A percentile compares a stretch with the other conserved stretches of the same genome.
Conservation (phyloP, 208 protist genomes). For the Trypanosoma platydactyli region DNA sequence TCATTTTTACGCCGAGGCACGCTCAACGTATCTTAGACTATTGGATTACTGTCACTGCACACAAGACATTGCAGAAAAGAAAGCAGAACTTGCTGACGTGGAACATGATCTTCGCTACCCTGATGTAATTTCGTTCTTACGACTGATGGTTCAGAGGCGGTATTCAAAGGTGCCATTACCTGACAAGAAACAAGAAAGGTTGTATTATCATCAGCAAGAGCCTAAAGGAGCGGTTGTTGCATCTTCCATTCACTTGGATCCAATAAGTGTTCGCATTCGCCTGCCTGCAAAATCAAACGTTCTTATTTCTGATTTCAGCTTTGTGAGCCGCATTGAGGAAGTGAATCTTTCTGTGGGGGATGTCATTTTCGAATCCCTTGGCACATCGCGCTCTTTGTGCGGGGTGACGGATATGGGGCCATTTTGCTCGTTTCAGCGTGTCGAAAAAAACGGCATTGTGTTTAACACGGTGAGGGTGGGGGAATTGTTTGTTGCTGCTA, state of each 20-base stretch:
- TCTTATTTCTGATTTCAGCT: slow-evolving; percentile 10
- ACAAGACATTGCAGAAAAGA: slow-evolving; percentile 39
- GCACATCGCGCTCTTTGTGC: slow-evolving; percentile 8
- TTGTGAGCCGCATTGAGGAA: slow-evolving; percentile 27
- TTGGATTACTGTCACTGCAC: slow-evolving; percentile 65
- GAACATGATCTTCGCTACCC: slow-evolving; percentile 73
- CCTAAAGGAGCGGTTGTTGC: slow-evolving; percentile 17
- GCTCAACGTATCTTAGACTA: slow-evolving; percentile 64
- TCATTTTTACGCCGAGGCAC: slow-evolving; percentile 59
- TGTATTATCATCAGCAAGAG: slow-evolving; percentile 1
- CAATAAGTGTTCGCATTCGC: slow-evolving; percentile 35
- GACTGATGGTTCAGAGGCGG: slow-evolving; percentile 43
- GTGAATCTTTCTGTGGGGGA: slow-evolving; percentile 21
- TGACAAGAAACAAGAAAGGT: neutral
- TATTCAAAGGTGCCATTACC: slow-evolving; percentile 28
- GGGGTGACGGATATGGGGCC: slow-evolving; percentile 3
- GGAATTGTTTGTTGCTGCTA: slow-evolving; percentile 9
- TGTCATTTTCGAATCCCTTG: slow-evolving; percentile 8
- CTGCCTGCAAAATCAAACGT: slow-evolving; percentile 30
- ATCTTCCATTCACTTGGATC: slow-evolving; percentile 50
- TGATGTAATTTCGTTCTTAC: slow-evolving; percentile 73
- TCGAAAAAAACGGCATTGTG: slow-evolving; percentile 7
- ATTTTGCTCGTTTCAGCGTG: slow-evolving; percentile 17
- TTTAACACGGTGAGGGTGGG: slow-evolving; percentile 25
- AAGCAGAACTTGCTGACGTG: slow-evolving; percentile 52